Evolutionary conservation across 75 land plant genomes (phyloP), one percentile per base, ranked within the genome.

Genomic region (Cunninghamia lanceolata): DNA sequence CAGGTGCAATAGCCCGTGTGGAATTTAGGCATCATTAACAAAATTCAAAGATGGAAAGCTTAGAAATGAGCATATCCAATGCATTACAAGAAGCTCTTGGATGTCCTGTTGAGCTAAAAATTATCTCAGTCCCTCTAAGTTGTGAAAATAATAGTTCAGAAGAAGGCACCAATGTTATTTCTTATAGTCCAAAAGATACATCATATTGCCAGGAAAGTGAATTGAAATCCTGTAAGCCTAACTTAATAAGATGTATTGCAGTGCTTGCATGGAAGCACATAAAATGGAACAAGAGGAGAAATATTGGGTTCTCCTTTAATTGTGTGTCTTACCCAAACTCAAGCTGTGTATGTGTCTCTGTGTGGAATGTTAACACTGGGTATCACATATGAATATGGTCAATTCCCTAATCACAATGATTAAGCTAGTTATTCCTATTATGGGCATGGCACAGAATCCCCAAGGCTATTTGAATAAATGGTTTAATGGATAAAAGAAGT

Each of bases 51-150:
- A n/a, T n/a, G n/a, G n/a, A 88, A 75, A 78, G 84, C 25, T 78
- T 82, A 38, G n/a, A 82, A 54, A 50, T 83, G 16, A 85, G 86
- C 83, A 88, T 88, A n/a, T 80, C n/a, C n/a, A n/a, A n/a, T n/a
- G n/a, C n/a, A n/a, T n/a, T n/a, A n/a, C n/a, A n/a, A n/a, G n/a
- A n/a, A 19, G 89, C 45, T 71, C 83, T 88, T 10, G 79, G 87
- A 38, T 85, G 87, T 47, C 87, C 89, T 11, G 89, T 88, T 40
- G 83, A 88, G 87, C 83, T 88, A n/a, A 7, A 68, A 28, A 88
- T 88, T 59, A 82, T 74, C 6, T 19, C 59, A 36, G 43, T 42
- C 35, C 52, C 83, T 14, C 38, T 16, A 36, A 75, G 16, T 75
- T 75, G 36, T 36, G 4, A 75, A 32, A 38, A 16, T 76, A 21